Evolutionary conservation across 306 rosid species (phyloP).

Genomic region (Dalbergia oliveri): DNA sequence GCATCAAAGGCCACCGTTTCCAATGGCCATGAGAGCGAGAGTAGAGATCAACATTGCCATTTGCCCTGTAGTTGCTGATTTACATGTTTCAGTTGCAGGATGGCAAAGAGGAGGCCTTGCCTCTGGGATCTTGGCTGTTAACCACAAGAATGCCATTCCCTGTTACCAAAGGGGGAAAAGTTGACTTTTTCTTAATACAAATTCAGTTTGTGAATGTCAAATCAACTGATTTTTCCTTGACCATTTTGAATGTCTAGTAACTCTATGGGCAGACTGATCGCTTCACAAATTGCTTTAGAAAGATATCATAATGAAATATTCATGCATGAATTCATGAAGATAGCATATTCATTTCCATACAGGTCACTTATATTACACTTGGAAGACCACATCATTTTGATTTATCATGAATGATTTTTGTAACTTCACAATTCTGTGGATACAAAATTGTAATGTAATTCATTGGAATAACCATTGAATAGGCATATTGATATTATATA

Average conservation of each 20-base stretch:
- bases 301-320: background rate
- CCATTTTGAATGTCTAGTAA: background rate
- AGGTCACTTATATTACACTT: too few species aligned
- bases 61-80: slow-evolving; percentile 56
- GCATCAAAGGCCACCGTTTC: slow-evolving; percentile 73
- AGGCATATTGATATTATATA: background rate
- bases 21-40: slow-evolving; percentile 64
- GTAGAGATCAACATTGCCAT: slow-evolving; percentile 51
- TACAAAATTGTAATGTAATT: background rate
- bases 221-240: background rate
- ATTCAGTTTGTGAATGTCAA: background rate
- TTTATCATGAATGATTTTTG: background rate
- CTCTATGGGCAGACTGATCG: background rate
- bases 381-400: too few species aligned
- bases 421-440: background rate
- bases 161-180: slow-evolving; percentile 8
- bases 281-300: background rate
- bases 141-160: slow-evolving; percentile 73
- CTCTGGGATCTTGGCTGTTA: slow-evolving; percentile 69
- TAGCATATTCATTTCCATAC: background rate
- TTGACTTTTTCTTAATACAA: background rate
- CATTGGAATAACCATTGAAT: background rate
- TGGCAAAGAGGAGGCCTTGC: slow-evolving; percentile 65
- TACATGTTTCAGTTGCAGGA: slow-evolving; percentile 50
- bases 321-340: background rate